A percentile compares a stretch with the other conserved stretches of the same genome.
Evolutionary conservation across 129 eudicot species (phyloP).

Genomic region (Flaveria sonorensis): DNA sequence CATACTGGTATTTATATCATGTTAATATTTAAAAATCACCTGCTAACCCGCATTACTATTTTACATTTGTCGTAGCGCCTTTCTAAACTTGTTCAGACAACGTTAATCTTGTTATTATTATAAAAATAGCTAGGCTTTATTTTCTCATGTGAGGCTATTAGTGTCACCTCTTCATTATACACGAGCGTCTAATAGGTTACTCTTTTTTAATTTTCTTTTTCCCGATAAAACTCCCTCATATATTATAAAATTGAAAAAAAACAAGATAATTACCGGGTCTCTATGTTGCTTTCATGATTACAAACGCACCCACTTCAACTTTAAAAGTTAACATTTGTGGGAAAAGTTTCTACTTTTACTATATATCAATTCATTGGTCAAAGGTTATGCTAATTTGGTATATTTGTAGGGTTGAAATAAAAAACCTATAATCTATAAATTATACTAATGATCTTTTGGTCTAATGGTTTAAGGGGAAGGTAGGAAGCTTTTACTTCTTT

Average conservation of each 20-base stretch:
- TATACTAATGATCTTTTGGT: no score
- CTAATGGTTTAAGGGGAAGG: no score
- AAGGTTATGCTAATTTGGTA: background rate
- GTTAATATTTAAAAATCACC: background rate
- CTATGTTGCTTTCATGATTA: constrained; percentile 26
- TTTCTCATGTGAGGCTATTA: background rate
- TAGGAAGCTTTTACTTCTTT: no score
- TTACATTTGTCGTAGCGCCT: no score
- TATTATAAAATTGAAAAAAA: background rate
- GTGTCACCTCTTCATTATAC: background rate
- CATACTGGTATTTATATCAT: no score
- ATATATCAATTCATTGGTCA: background rate
- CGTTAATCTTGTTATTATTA: background rate
- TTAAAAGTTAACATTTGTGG: background rate
- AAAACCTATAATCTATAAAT: no score
- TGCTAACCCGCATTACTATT: background rate
- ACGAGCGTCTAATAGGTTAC: background rate
- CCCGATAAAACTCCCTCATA: background rate
- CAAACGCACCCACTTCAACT: background rate
- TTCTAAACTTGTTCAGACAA: background rate
- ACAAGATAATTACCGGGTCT: constrained; percentile 7
- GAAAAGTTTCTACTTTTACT: background rate
- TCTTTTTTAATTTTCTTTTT: background rate
- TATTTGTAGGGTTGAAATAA: no score
- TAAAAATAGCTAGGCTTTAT: background rate